A percentile compares a stretch with the other conserved stretches of the same genome.
phyloP scores from a whole-genome alignment of 257 asterid species.

The Jaltomata sinuosa region DNA sequence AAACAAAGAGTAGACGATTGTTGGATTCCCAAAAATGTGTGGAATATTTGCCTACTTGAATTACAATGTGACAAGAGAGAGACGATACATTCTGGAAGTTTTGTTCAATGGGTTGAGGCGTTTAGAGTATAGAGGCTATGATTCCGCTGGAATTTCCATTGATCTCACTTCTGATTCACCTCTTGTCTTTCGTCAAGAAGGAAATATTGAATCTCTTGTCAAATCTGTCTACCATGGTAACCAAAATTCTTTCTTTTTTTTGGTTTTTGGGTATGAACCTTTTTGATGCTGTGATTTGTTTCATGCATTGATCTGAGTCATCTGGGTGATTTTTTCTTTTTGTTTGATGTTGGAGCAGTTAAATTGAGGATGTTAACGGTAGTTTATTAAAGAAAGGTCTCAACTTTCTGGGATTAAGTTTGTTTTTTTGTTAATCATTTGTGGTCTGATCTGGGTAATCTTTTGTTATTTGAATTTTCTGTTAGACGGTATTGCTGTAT shows the following conservation, averaged over 20 bases:
- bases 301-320: background rate
- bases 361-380: background rate
- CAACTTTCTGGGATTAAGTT: background rate
- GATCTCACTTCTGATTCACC: conserved; percentile 28
- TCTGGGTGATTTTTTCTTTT: background rate
- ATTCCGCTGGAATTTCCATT: conserved; percentile 81
- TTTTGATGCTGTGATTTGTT: background rate
- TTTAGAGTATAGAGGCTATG: conserved; percentile 95
- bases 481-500: background rate
- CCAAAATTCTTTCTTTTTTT: background rate
- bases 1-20: background rate
- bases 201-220: conserved; percentile 78
- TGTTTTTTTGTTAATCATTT: background rate
- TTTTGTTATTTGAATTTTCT: background rate
- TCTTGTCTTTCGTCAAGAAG: conserved; percentile 71
- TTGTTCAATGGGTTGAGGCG: conserved; percentile 83
- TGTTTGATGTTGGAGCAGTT: background rate
- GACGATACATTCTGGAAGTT: conserved; percentile 73
- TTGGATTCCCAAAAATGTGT: conserved; percentile 39
- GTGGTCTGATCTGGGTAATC: background rate
- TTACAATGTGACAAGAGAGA: conserved; percentile 56
- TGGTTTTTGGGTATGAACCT: background rate
- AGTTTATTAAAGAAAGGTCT: background rate
- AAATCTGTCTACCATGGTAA: conserved; percentile 71
- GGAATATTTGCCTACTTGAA: conserved; percentile 95